These are phyloP conservation scores for Coemansia sp. DNA, from an alignment of 192 early-diverging fungal species.

Conservation along the genomic window DNA sequence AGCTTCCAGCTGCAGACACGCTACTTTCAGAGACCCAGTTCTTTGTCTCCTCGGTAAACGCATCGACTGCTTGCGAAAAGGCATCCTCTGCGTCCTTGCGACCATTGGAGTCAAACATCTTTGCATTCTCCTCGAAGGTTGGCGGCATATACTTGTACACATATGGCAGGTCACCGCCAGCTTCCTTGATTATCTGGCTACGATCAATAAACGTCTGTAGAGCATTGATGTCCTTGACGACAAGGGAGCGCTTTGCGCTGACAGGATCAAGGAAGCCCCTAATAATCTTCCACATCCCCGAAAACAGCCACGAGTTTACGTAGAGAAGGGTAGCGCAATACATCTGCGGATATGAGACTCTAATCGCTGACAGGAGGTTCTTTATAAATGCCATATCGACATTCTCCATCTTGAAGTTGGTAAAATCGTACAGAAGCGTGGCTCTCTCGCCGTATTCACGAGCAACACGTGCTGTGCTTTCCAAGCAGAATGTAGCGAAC, in stretches of 20 bases:
- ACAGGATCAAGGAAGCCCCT: constrained; percentile 80
- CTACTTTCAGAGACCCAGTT: constrained; percentile 41
- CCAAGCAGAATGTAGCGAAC: constrained; percentile 27
- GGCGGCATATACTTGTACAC: constrained; percentile 58
- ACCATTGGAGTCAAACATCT: constrained; percentile 57
- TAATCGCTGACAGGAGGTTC: constrained; percentile 72
- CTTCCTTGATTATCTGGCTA: constrained; percentile 58
- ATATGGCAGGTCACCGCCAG: constrained; percentile 64
- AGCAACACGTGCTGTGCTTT: constrained; percentile 25
- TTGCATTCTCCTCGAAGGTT: constrained; percentile 55
- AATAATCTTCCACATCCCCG: constrained; percentile 80
- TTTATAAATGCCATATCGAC: constrained; percentile 77
- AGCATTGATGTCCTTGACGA: constrained; percentile 68
- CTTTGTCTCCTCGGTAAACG: constrained; percentile 49
- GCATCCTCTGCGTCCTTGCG: constrained; percentile 46
- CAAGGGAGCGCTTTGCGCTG: constrained; percentile 76
- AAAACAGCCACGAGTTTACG: constrained; percentile 88
- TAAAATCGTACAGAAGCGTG: constrained; percentile 75
- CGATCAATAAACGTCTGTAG: constrained; percentile 63
- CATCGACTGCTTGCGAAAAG: constrained; percentile 31
- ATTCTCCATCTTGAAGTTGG: constrained; percentile 68
- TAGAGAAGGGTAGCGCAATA: constrained; percentile 72
- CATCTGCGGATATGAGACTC: constrained; percentile 84
- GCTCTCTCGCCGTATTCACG: constrained; percentile 49
- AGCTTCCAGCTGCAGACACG: neutral